Evolutionary conservation across 768 basidiomycete species (phyloP).

Genomic region (Pholiota molesta): DNA sequence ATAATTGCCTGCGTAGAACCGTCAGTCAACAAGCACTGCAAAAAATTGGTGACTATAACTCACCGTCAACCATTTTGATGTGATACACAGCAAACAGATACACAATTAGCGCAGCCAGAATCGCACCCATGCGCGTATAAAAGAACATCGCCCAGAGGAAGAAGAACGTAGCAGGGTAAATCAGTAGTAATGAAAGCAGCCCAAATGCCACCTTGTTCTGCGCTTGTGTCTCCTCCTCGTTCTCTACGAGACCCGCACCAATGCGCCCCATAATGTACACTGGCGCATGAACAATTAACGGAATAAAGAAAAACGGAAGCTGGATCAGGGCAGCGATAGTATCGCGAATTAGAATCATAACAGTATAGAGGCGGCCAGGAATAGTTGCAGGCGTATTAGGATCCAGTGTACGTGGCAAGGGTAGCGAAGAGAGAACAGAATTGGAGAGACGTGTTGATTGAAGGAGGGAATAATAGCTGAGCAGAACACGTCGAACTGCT

Average conservation of each 20-base stretch:
- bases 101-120: conserved; percentile 68
- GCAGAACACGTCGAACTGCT: conserved; percentile 66
- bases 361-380: conserved; percentile 82
- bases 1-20: conserved; percentile 63
- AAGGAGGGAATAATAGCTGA: conserved; percentile 88
- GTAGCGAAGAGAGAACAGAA: conserved; percentile 79
- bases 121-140: conserved; percentile 73
- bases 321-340: conserved; percentile 69
- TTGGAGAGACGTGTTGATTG: conserved; percentile 84
- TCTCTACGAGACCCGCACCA: conserved; percentile 73
- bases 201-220: conserved; percentile 97
- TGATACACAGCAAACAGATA: conserved; percentile 88
- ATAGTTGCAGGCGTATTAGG: conserved; percentile 74
- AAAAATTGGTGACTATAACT: conserved; percentile 33
- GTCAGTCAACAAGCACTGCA: conserved; percentile 6
- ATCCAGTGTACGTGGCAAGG: conserved; percentile 83
- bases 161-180: conserved; percentile 86
- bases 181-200: conserved; percentile 67
- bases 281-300: conserved; percentile 81
- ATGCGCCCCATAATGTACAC: conserved; percentile 81
- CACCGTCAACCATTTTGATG: conserved; percentile 81
- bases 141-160: conserved; percentile 83
- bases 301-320: conserved; percentile 89
- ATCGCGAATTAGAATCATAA: conserved; percentile 78
- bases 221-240: conserved; percentile 94